Evolutionary conservation across 768 basidiomycete genomes (phyloP), one percentile per base, ranked within the genome.

Genomic region (Pisolithus microcarpus): DNA sequence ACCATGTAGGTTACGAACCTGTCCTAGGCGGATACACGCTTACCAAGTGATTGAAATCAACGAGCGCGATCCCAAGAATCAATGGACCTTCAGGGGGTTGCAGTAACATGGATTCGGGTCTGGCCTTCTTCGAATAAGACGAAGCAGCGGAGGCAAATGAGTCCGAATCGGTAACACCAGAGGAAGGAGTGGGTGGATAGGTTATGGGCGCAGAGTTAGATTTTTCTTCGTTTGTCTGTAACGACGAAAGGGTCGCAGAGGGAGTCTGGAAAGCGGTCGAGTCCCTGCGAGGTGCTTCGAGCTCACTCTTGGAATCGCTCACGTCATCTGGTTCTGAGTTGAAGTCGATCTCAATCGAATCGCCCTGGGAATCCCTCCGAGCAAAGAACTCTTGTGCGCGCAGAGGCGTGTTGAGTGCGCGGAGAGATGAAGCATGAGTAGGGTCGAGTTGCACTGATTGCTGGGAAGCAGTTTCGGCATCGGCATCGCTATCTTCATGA

Each of bases 1-100:
- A 46, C 36, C 43, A 38, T 46, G 39, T 36, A 61, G 37, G 53
- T 56, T 50, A 48, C 47, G 51, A 55, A 56, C 42, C 59, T 43
- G 52, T 24, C 31, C 21, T 31, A 37, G 15, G 38, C 38, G 46
- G 38, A 53, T 38, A 38, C 48, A 45, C n/a, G 30, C 78, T 61
- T 64, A 92, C 93, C 63, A 93, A 69, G 70, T 96, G 93, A 65
- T 96, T 93, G 65, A 96, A 96, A 63, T 96, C 93, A 31, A 96
- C 84, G n/a, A 96, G 71, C 3, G 90, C 91, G 48, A 95, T 84
- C 4, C 93, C 93, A 5, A 94, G 73, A 15, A 95, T 75, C 19
- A 93, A 70, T 7, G 82, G 82, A 8, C 72, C 74, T 11, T 49
- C 48, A 0, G 77, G 74, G 15, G 82, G 74, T 28, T 78, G 75